phyloP scores from a whole-genome alignment of 2,329 filamentous ascomycete genomes.

The Tympanopsis confertula region DNA sequence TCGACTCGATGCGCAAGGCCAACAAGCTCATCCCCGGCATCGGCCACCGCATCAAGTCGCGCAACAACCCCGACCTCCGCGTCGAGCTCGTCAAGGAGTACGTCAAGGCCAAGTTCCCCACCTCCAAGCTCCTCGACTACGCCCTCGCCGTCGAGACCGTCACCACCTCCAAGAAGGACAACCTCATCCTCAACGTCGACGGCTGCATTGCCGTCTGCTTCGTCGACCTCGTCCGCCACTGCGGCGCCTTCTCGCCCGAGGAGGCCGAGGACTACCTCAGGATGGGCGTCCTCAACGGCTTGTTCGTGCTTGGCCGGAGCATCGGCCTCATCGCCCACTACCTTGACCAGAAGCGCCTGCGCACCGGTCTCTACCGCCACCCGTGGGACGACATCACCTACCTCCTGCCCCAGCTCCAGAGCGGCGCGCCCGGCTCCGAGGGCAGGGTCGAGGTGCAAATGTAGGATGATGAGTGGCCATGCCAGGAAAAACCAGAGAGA shows the following conservation, averaged over 20 bases:
- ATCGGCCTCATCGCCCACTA: conserved; percentile 99
- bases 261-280: conserved; percentile 97
- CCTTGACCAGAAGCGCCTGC: conserved; percentile 98
- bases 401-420: conserved; percentile 71
- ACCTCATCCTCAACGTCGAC: conserved; percentile 98
- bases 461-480: conserved; percentile 21
- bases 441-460: conserved; percentile 83
- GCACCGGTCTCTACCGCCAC: conserved; percentile 96
- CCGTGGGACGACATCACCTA: conserved; percentile 99
- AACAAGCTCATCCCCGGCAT: conserved; percentile 99
- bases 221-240: conserved; percentile 93
- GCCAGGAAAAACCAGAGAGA: too few relatives aligned
- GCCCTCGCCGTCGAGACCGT: conserved; percentile 95
- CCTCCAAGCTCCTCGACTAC: conserved; percentile 96
- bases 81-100: conserved; percentile 99
- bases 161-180: conserved; percentile 99
- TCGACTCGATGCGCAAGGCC: conserved; percentile 97
- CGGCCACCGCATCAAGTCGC: conserved; percentile 97
- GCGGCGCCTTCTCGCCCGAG: conserved; percentile 87
- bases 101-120: conserved; percentile 93
- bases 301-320: conserved; percentile 91
- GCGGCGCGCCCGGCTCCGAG: conserved; percentile 62
- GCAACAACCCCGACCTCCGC: conserved; percentile 98
- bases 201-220: conserved; percentile 98
- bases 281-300: conserved; percentile 98